Evolutionary conservation across 441 rosid species (phyloP), one percentile per base, ranked within the genome.

Genomic region (Gossypium schwendimanii): DNA sequence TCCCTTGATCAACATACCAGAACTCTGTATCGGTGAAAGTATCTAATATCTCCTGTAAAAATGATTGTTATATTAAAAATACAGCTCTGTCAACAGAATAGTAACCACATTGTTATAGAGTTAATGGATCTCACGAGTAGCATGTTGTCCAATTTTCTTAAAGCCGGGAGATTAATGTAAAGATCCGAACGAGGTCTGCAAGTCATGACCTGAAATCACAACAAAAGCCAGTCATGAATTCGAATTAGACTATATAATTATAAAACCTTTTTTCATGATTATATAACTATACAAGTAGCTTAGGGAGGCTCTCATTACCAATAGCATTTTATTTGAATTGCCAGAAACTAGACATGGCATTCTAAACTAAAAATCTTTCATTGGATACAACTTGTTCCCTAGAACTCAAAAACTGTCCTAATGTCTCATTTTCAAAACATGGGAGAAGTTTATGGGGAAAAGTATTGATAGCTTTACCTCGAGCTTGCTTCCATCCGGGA

Each of bases 1-100:
- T 91, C 63, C 98, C 98, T 82, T 93, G 96, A 58, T 96, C 98
- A 50, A 92, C 91, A 26, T 96, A 94, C 98, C 98, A 92, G 87
- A 93, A 96, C 77, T 93, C 96, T 8, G 89, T 81, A 41, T 87
- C 76, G 2, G 87, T 83, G 79, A 96, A 96, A 79, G 95, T 80
- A 76, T 93, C 98, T 69, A 94, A 60, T 78, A 93, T 84, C 72
- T 96, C 99, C 99, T 96, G 88, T 53, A 45, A 81, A 75, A 63
- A 58, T 6, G 17, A 26, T 67, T n/a, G 61, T 63, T 23, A 61
- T 17, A 33, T 72, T 75, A 44, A 77, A 77, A 73, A 59, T 28
- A 44, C 4, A 67, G n/a, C 41, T 55, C 44, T 41, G 6, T 21
- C 9, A 15, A 65, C 20, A 44, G 53, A 52, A 63, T 9, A 23